Base-by-base conservation (phyloP, 2,329 filamentous ascomycete species). In the Colletotrichum karsti region DNA sequence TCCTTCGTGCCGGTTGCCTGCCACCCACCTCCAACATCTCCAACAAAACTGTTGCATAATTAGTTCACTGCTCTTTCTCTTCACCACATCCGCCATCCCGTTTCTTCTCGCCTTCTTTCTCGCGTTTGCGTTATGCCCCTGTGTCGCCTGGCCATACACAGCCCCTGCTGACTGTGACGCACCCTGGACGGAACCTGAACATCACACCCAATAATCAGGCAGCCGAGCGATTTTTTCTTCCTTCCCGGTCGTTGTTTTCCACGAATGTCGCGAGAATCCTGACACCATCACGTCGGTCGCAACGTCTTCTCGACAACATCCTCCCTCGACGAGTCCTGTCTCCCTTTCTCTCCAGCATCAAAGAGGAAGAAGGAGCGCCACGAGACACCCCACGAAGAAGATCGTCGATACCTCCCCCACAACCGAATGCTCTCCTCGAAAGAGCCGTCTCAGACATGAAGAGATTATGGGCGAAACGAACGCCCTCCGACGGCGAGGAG, bases 401-500 rank as follows among this genome's bases (percentile, higher is more conserved):
- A 35, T 13, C 10, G 33, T 35, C 6, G 13, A 35, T 35, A 8
- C 33, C 6, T 8, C 26, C 18, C 20, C 24, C 41, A 39, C 4
- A 33, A n/a, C 44, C 57, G 57, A 50, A 60, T 51, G 44, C 44
- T 18, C 22, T 8, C 24, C 8, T 10, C 20, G 10, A n/a, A 6
- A 24, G 15, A 13, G n/a, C 30, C 30, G 57, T 51, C 15, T 46
- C 24, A 30, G 22, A 56, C 20, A 67, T 67, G 65, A 39, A 50
- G 60, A 13, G 37, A 10, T 44, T 59, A 39, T 54, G 65, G 53
- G 30, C 59, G 12, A 57, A 30, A 28, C 50, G 59, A 33, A 15
- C 64, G 12, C 10, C 60, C 44, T 55, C 53, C 30, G 15, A 44
- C 63, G 12, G 51, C n/a, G 65, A 67, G 65, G 60, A 67, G 64